phyloP scores from a whole-genome alignment of 345 rosid genomes.

The Eucalyptus camaldulensis region DNA sequence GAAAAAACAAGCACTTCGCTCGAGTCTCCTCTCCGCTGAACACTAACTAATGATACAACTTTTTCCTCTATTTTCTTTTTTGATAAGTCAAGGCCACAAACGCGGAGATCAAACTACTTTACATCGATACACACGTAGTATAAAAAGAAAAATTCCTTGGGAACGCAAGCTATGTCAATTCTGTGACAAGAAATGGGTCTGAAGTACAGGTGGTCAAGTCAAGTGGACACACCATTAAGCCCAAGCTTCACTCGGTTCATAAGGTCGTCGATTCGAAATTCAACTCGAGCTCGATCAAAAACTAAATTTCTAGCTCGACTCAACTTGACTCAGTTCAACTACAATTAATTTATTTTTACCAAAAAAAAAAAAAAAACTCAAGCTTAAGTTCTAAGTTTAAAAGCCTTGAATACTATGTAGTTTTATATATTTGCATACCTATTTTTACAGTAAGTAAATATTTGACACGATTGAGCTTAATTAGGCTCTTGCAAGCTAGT shows the following conservation, averaged over 20 bases:
- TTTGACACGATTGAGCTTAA: neutral
- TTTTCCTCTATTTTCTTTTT: neutral
- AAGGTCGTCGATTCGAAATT: accelerated
- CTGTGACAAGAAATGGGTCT: neutral
- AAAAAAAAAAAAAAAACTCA: no score
- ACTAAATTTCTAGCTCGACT: neutral
- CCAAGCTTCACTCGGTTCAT: accelerated
- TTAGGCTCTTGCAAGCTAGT: neutral
- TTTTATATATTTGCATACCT: neutral
- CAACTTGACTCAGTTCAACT: accelerated
- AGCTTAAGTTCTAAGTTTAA: neutral
- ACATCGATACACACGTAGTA: accelerated
- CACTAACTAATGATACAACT: neutral
- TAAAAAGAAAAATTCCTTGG: neutral
- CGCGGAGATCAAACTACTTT: neutral
- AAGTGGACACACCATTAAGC: neutral
- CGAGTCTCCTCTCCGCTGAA: neutral
- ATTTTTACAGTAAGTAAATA: neutral
- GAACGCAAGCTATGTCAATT: neutral
- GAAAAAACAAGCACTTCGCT: neutral
- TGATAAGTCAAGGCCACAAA: neutral
- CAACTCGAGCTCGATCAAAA: no score
- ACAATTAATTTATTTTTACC: no score
- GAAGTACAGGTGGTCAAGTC: neutral
- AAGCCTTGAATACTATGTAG: neutral